Conservation (phyloP, 192 early-diverging fungal genomes). For the Backusella psychrophila region DNA sequence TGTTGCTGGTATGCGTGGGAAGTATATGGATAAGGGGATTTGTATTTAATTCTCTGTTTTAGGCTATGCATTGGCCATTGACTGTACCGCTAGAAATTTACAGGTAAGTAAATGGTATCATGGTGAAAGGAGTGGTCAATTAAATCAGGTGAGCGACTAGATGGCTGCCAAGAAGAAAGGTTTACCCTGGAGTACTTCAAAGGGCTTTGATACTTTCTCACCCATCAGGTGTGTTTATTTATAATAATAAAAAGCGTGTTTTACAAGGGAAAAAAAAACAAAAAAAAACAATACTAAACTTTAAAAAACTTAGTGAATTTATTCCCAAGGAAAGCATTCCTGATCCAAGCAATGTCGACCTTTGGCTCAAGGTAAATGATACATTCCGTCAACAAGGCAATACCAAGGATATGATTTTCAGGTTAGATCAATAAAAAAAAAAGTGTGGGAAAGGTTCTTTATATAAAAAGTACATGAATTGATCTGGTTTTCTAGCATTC, state of each 20-base stretch:
- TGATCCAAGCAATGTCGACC: slow-evolving; percentile 70
- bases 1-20: slow-evolving; percentile 45
- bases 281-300: neutral
- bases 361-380: slow-evolving; percentile 73
- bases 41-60: neutral
- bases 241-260: neutral
- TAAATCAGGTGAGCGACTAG: neutral
- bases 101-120: slow-evolving; percentile 41
- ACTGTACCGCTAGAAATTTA: slow-evolving; percentile 90
- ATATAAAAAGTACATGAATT: neutral
- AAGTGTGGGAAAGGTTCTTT: neutral
- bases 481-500: slow-evolving; percentile 51
- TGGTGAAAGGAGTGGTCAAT: too few relatives aligned
- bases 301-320: slow-evolving; percentile 53
- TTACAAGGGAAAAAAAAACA: neutral
- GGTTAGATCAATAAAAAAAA: slow-evolving; percentile 41
- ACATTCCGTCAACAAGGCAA: slow-evolving; percentile 78
- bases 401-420: slow-evolving; percentile 93
- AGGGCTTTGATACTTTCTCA: slow-evolving; percentile 95
- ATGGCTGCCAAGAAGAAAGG: slow-evolving; percentile 75
- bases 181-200: slow-evolving; percentile 88
- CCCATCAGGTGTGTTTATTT: slow-evolving; percentile 65
- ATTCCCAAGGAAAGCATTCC: slow-evolving; percentile 66
- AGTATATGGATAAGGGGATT: neutral
- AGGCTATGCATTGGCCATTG: slow-evolving; percentile 85